A percentile compares a stretch with the other conserved stretches of the same genome.
Evolutionary conservation across 345 rosid species (phyloP).

Genomic region (Schrenkiella parvula): DNA sequence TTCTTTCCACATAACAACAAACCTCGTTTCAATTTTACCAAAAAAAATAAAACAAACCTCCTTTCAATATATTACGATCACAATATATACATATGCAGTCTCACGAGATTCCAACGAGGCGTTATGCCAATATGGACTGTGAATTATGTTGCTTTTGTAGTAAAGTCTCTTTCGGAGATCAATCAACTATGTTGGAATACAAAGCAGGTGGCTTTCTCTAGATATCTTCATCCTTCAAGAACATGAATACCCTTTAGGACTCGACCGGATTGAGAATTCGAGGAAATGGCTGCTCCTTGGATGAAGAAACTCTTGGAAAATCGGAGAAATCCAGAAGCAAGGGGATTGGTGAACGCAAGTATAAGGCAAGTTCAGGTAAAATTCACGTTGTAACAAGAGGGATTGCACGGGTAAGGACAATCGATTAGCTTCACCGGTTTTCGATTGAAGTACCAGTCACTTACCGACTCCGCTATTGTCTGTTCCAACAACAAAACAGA

Average conservation of each 20-base stretch:
- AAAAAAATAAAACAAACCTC: too few relatives aligned
- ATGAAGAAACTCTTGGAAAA: not conserved
- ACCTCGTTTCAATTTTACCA: too few relatives aligned
- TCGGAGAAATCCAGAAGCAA: not conserved
- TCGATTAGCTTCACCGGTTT: slow-evolving; percentile 59
- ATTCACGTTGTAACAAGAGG: slow-evolving; percentile 69
- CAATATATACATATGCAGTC: slow-evolving; percentile 9
- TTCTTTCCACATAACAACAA: not conserved
- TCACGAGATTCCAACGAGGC: not conserved
- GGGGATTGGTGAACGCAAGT: not conserved
- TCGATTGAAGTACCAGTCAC: slow-evolving; percentile 83
- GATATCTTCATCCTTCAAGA: slow-evolving; percentile 15
- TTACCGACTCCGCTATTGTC: slow-evolving; percentile 83
- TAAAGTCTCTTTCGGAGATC: not conserved
- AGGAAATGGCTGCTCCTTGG: not conserved
- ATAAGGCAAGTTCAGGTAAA: slow-evolving; percentile 30
- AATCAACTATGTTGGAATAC: not conserved
- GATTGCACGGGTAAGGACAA: slow-evolving; percentile 89
- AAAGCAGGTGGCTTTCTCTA: not conserved
- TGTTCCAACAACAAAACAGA: slow-evolving; percentile 31
- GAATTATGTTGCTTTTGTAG: not conserved
- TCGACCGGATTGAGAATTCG: not conserved
- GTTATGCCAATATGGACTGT: not conserved
- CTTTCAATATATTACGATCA: not conserved
- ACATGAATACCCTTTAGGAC: not conserved